Conservation (phyloP, 257 asterid genomes). For the Nicotiana undulata region DNA sequence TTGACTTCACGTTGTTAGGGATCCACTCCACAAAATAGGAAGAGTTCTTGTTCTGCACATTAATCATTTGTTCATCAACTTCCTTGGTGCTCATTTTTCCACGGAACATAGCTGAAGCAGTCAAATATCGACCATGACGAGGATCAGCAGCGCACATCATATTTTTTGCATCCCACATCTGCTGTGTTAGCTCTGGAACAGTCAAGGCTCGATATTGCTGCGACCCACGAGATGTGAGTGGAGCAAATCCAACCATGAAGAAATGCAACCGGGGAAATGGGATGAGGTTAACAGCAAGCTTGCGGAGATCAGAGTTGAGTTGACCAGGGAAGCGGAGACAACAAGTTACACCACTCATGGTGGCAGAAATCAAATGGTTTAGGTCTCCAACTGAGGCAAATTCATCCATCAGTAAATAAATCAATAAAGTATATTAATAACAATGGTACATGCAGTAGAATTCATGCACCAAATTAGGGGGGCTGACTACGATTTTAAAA, state of each 20-base stretch:
- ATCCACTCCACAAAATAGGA: constrained; percentile 7
- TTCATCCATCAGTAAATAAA: neutral
- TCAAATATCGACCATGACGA: constrained; percentile 12
- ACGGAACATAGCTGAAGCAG: constrained; percentile 11
- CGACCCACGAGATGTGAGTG: constrained; percentile 10
- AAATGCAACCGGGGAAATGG: constrained; percentile 10
- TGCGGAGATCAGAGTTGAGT: constrained; percentile 11
- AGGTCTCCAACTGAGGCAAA: constrained; percentile 8
- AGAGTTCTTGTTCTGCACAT: constrained; percentile 8
- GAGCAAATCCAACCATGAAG: constrained; percentile 10
- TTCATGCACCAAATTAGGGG: neutral
- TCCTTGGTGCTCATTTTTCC: constrained; percentile 11
- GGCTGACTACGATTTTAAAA: neutral
- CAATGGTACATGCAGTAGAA: neutral
- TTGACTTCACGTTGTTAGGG: constrained; percentile 4
- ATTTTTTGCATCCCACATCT: constrained; percentile 10
- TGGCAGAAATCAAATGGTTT: constrained; percentile 12
- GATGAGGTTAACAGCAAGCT: constrained; percentile 9
- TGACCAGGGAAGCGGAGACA: constrained; percentile 14
- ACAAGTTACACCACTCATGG: constrained; percentile 10
- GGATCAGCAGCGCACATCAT: constrained; percentile 12
- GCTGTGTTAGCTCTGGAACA: constrained; percentile 10
- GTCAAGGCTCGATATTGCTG: constrained; percentile 9
- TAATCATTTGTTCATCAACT: constrained; percentile 6
- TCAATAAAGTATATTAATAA: neutral